phyloP scores from a whole-genome alignment of 495 filamentous ascomycete species.

The Mytilinidion resinicola region DNA sequence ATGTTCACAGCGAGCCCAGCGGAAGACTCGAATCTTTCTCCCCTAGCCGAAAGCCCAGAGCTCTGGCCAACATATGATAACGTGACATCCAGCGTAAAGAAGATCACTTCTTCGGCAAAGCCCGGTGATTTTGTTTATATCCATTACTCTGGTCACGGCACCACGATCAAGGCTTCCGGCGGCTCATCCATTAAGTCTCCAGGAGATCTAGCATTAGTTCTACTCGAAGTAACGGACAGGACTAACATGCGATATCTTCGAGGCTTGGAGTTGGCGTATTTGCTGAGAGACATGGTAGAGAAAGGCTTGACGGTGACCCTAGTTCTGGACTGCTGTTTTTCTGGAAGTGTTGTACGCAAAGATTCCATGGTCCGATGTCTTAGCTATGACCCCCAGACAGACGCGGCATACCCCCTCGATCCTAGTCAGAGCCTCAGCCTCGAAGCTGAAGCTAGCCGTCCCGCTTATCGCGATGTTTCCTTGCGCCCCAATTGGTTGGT shows the following conservation, averaged over 20 bases:
- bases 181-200: constrained; percentile 10
- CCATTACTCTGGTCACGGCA: constrained; percentile 35
- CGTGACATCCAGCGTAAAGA: neutral
- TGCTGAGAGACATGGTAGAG: constrained; percentile 25
- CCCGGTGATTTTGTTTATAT: constrained; percentile 33
- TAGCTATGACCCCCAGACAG: neutral
- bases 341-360: constrained; percentile 16
- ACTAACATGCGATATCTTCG: neutral
- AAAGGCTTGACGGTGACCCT: constrained; percentile 25
- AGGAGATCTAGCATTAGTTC: neutral
- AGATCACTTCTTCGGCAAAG: constrained; percentile 16
- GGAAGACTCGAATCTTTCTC: no score
- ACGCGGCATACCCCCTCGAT: neutral
- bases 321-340: constrained; percentile 32
- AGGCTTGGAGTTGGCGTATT: neutral
- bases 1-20: neutral
- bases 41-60: neutral
- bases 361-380: constrained; percentile 2
- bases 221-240: neutral
- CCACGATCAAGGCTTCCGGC: neutral
- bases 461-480: neutral
- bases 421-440: neutral
- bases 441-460: neutral
- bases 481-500: neutral
- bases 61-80: neutral